Percentiles rank a stretch among this genome's conserved stretches.
phyloP scores from a whole-genome alignment of 2,329 filamentous ascomycete species.

The Ceratocystis alfenasii region DNA sequence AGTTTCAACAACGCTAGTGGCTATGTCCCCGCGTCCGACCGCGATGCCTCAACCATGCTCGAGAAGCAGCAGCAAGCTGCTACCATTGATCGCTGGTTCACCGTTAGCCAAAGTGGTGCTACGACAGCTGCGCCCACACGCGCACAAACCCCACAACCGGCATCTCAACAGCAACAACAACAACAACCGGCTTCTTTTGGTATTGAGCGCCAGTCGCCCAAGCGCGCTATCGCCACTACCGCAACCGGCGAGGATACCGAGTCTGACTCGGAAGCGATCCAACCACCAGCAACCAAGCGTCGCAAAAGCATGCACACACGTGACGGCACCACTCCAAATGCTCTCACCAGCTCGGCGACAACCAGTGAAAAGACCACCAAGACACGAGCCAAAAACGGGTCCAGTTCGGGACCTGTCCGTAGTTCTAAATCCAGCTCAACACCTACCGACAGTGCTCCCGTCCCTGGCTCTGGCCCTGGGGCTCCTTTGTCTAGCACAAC shows the following conservation, averaged over 20 bases:
- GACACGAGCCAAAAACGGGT: background rate
- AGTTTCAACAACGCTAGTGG: conserved; percentile 46
- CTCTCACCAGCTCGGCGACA: background rate
- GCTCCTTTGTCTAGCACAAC: background rate
- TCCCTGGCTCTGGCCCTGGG: background rate
- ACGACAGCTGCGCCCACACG: conserved; percentile 34
- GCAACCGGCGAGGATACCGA: conserved; percentile 15
- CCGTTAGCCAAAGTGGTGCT: conserved; percentile 44
- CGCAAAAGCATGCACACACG: conserved; percentile 19
- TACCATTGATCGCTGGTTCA: conserved; percentile 45
- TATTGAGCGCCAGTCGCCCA: conserved; percentile 10
- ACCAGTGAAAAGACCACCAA: background rate
- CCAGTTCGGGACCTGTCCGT: background rate
- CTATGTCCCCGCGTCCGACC: conserved; percentile 46
- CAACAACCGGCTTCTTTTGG: background rate
- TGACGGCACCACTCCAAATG: background rate
- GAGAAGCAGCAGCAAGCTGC: conserved; percentile 38
- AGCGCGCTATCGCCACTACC: conserved; percentile 13
- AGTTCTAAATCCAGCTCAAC: background rate
- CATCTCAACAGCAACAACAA: conserved; percentile 34
- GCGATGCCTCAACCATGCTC: conserved; percentile 34
- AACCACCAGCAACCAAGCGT: conserved; percentile 15
- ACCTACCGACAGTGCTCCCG: background rate
- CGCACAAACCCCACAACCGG: conserved; percentile 33
- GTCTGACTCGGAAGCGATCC: conserved; percentile 14